Evolutionary conservation across 345 rosid species (phyloP).

Genomic region (Luvunga scandens): DNA sequence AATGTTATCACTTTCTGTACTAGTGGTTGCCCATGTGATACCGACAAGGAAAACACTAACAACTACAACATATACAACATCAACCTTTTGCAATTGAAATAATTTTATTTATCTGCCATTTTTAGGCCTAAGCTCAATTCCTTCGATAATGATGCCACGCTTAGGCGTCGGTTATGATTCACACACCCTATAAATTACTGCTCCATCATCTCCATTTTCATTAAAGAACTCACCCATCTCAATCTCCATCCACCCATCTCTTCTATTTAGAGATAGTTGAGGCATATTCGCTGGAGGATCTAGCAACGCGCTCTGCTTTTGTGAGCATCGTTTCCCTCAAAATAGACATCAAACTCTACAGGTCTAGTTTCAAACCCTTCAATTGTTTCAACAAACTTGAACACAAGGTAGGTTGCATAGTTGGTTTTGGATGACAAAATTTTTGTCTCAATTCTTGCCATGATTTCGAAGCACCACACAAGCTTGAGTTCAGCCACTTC

Average conservation of each 20-base stretch:
- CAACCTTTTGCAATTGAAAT: too few relatives aligned
- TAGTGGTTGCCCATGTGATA: too few relatives aligned
- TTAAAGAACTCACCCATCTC: not conserved
- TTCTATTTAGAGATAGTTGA: not conserved
- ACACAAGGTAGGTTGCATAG: not conserved
- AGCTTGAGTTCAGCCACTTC: not conserved
- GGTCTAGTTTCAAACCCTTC: not conserved
- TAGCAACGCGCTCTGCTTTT: not conserved
- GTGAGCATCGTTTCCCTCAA: not conserved
- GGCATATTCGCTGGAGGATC: not conserved
- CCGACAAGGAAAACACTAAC: too few relatives aligned
- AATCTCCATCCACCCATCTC: too few relatives aligned
- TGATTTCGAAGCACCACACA: not conserved
- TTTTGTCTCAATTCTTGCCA: not conserved
- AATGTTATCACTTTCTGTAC: too few relatives aligned
- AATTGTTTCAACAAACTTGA: too few relatives aligned
- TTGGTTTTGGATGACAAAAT: not conserved
- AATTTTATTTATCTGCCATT: not conserved
- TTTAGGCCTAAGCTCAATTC: not conserved
- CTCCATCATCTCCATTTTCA: not conserved
- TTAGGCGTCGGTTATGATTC: not conserved
- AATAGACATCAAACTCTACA: not conserved
- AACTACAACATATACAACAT: too few relatives aligned
- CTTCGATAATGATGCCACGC: not conserved
- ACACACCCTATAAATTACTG: too few relatives aligned